phyloP scores from a whole-genome alignment of 495 filamentous ascomycete species.

The Cudoniella acicularis region DNA sequence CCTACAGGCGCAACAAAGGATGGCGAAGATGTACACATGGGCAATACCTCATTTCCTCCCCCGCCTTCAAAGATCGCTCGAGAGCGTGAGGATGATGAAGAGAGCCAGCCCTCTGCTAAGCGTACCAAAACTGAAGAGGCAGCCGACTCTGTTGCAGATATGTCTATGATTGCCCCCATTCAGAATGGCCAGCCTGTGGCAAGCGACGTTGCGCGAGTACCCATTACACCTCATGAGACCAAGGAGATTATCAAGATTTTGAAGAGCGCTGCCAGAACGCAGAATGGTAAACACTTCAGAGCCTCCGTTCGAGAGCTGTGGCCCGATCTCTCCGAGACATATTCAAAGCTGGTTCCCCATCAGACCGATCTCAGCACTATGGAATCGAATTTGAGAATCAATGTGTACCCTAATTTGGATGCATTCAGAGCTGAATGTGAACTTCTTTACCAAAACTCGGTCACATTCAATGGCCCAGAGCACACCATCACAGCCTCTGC shows the following conservation, averaged over 20 bases:
- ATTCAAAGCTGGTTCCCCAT: slow-evolving; percentile 63
- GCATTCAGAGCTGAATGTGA: slow-evolving; percentile 68
- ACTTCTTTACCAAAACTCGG: slow-evolving; percentile 70
- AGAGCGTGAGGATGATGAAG: slow-evolving; percentile 65
- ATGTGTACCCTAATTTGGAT: slow-evolving; percentile 57
- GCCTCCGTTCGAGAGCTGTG: slow-evolving; percentile 61
- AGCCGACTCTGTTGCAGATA: slow-evolving; percentile 5
- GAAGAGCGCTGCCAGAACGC: slow-evolving; percentile 74
- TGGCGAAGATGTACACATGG: background rate
- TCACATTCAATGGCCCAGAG: slow-evolving; percentile 74
- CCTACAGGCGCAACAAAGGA: background rate
- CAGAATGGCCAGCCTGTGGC: slow-evolving; percentile 19
- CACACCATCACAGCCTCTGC: slow-evolving; percentile 68
- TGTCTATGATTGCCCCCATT: slow-evolving; percentile 3
- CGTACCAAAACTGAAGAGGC: slow-evolving; percentile 61
- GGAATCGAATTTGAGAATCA: slow-evolving; percentile 70
- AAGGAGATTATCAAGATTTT: slow-evolving; percentile 49
- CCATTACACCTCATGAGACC: slow-evolving; percentile 42
- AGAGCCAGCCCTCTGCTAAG: slow-evolving; percentile 75
- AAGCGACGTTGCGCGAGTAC: slow-evolving; percentile 25
- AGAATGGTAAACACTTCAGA: slow-evolving; percentile 66
- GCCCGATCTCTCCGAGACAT: slow-evolving; percentile 55
- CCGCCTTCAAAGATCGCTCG: slow-evolving; percentile 56
- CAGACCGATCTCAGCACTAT: slow-evolving; percentile 84
- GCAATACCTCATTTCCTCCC: slow-evolving; percentile 11